Evolutionary conservation across 2,329 filamentous ascomycete genomes (phyloP), one percentile per base, ranked within the genome.

Genomic region (Aspergillus chevalieri): DNA sequence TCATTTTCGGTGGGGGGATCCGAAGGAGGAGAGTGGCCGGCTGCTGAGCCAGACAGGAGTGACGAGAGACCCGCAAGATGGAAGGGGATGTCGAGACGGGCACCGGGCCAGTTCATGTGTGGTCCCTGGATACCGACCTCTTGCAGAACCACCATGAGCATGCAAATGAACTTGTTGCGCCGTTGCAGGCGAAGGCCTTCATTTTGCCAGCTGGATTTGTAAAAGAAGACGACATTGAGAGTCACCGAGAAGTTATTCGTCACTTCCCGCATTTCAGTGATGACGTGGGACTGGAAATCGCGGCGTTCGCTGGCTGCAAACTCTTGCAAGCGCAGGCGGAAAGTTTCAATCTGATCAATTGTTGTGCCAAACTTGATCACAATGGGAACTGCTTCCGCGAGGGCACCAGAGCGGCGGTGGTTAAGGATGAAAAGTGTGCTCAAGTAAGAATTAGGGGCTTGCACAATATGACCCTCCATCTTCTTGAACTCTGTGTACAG

Each of bases 401-500:
- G 78, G 6, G 86, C 87, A 55, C 91, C 91, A 33, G 89, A 94
- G 47, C 92, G 86, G 43, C 92, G 84, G 72, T 95, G 90, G 69
- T 97, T 97, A 41, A 96, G 83, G 54, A 97, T 95, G 71, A 96
- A 96, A 0, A 97, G 78, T 0, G 83, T 89, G 70, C 96, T 97
- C 49, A 97, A 80, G 34, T 95, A 84, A 51, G 87, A 94, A 78
- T 97, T 97, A 8, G 92, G 92, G 0, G 92, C 92, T 69, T 96
- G 92, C 0, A 97, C 92, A 22, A 96, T 86, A 61, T 96, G 91
- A 2, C 92, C 92, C 69, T 96, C 86, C 87, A 96, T 92, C 76
- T 96, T 96, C 78, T 96, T 96, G 76, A 96, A 96, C 64, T 96
- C 92, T 14, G 92, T 97, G 67, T 93, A 97, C 14, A 96, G 78